These are phyloP conservation scores for Solanum sejunctum DNA, from an alignment of 257 asterid species.

Conservation along the genomic window DNA sequence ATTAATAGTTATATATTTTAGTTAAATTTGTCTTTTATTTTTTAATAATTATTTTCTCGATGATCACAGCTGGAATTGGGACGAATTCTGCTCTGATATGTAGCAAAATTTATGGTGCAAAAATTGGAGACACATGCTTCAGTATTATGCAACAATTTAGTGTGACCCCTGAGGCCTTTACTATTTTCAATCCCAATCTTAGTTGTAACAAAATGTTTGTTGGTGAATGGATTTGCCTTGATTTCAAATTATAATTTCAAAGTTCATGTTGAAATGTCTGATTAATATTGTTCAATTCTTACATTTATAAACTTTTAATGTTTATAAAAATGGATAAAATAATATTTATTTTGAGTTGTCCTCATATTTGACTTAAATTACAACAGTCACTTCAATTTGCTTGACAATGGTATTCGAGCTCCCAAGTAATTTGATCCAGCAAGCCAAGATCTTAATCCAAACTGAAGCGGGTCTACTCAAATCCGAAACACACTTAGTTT, in stretches of 20 bases:
- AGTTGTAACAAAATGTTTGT: not conserved
- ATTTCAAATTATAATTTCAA: not conserved
- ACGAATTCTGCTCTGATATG: not conserved
- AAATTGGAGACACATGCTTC: not conserved
- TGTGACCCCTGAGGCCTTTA: not conserved
- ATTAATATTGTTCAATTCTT: not conserved
- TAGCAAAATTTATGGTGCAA: not conserved
- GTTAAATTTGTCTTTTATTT: not conserved
- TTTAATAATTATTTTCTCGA: not conserved
- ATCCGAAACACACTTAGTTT: not conserved
- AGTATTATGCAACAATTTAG: not conserved
- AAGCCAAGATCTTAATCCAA: conserved; percentile 57
- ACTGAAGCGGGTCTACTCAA: conserved; percentile 49
- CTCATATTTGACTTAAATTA: not conserved
- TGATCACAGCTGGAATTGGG: not conserved
- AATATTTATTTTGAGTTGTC: not conserved
- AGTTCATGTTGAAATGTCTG: not conserved
- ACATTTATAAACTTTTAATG: not conserved
- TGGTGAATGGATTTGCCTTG: conserved; percentile 3
- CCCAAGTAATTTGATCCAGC: conserved; percentile 52
- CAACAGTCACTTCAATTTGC: not conserved
- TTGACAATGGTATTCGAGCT: conserved; percentile 32
- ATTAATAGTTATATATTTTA: not conserved
- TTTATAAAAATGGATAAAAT: not conserved
- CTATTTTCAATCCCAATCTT: not conserved